Evolutionary conservation across 345 rosid genomes (phyloP).

Genomic region (Excoecaria agallocha): DNA sequence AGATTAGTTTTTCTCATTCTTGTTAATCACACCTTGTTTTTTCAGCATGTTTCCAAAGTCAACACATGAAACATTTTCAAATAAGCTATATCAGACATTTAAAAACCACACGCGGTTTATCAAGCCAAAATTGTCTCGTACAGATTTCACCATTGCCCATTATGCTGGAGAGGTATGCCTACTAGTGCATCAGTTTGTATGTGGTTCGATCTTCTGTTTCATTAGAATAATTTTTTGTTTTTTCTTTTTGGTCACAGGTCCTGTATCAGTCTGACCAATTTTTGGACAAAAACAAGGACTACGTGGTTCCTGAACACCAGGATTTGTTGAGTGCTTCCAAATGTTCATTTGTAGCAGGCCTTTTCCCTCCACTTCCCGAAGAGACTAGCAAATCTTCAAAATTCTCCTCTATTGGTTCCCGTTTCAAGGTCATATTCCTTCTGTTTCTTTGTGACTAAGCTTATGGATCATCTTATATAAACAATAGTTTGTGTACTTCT

Average conservation of each 20-base stretch:
- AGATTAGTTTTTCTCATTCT: slow-evolving; percentile 14
- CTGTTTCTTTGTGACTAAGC: slow-evolving; percentile 6
- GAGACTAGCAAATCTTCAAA: slow-evolving; percentile 88
- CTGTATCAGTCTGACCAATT: slow-evolving; percentile 88
- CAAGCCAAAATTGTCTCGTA: slow-evolving; percentile 93
- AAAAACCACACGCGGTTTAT: slow-evolving; percentile 79
- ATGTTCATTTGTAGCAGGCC: slow-evolving; percentile 84
- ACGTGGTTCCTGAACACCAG: slow-evolving; percentile 92
- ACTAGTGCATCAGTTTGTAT: not conserved
- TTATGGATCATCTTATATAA: not conserved
- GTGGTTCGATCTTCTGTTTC: not conserved
- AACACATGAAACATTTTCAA: slow-evolving; percentile 92
- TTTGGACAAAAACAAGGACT: slow-evolving; percentile 97
- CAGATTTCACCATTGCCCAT: slow-evolving; percentile 85
- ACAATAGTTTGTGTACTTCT: not conserved
- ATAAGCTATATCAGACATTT: slow-evolving; percentile 94
- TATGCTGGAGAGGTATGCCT: slow-evolving; percentile 87
- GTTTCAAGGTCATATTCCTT: slow-evolving; percentile 65
- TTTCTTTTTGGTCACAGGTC: slow-evolving; percentile 52
- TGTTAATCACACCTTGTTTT: slow-evolving; percentile 20
- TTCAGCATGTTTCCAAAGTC: slow-evolving; percentile 99
- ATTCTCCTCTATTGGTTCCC: slow-evolving; percentile 93
- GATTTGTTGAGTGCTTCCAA: slow-evolving; percentile 74
- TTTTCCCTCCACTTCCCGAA: slow-evolving; percentile 86
- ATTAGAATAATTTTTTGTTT: slow-evolving; percentile 6